These are phyloP conservation scores for Neofusicoccum ribis DNA, from an alignment of 2,329 filamentous ascomycete species.

Conservation along the genomic window DNA sequence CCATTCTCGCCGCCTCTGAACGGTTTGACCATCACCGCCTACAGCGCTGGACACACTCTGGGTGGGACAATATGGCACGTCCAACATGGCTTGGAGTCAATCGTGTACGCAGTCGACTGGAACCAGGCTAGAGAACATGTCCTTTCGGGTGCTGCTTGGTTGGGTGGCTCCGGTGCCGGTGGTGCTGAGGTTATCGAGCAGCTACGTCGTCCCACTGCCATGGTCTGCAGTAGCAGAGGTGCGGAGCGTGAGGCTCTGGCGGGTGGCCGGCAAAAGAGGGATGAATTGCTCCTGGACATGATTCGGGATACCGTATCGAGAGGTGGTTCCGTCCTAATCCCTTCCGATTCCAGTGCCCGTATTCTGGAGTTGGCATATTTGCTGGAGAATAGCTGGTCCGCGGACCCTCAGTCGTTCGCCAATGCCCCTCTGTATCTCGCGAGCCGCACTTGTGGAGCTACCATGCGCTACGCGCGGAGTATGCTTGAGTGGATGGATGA, in stretches of 20 bases:
- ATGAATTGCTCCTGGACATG: constrained; percentile 81
- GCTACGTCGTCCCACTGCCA: constrained; percentile 84
- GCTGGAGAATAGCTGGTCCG: constrained; percentile 83
- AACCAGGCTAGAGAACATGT: constrained; percentile 97
- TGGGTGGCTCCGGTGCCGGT: constrained; percentile 76
- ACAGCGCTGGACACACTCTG: constrained; percentile 92
- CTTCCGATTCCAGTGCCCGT: constrained; percentile 91
- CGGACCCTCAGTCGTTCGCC: constrained; percentile 42
- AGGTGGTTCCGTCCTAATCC: constrained; percentile 89
- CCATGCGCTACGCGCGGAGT: constrained; percentile 85
- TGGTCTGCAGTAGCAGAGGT: constrained; percentile 88
- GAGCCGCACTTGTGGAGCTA: constrained; percentile 81
- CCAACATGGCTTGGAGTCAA: constrained; percentile 92
- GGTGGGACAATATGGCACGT: constrained; percentile 99
- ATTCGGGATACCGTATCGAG: constrained; percentile 75
- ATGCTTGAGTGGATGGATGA: constrained; percentile 99
- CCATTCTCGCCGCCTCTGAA: constrained; percentile 87
- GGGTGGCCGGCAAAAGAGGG: constrained; percentile 75
- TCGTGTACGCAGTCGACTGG: constrained; percentile 98
- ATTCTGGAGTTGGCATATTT: constrained; percentile 90
- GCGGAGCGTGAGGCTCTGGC: constrained; percentile 69
- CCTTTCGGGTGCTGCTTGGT: constrained; percentile 88
- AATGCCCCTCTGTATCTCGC: constrained; percentile 72
- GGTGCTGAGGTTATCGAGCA: constrained; percentile 92
- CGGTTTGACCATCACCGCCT: constrained; percentile 91